Percentiles rank a stretch among this genome's conserved stretches.
phyloP scores from a whole-genome alignment of 2,329 filamentous ascomycete species.

The Trichoderma sp. region DNA sequence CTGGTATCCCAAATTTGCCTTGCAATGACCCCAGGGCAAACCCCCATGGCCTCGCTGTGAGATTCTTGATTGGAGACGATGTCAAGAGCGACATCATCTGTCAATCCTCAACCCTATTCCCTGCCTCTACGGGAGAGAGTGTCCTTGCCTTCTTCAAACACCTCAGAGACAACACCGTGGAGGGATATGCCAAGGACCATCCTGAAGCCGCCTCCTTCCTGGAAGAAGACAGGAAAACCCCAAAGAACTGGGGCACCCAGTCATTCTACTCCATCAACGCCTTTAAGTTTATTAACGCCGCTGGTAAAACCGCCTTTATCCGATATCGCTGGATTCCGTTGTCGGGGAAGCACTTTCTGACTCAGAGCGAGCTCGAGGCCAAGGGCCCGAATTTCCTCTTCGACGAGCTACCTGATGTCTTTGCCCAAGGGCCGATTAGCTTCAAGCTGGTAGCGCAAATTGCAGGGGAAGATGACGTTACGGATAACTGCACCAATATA shows the following conservation, averaged over 20 bases:
- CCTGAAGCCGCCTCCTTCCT: not conserved
- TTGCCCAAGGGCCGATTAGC: not conserved
- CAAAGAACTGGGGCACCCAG: constrained; percentile 1
- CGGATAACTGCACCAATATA: not conserved
- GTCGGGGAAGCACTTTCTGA: not conserved
- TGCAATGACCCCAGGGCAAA: not conserved
- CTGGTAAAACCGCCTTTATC: not conserved
- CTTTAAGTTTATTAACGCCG: constrained; percentile 1
- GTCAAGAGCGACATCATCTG: constrained; percentile 9
- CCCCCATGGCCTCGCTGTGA: constrained; percentile 2
- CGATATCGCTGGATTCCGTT: constrained; percentile 13
- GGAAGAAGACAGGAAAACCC: not conserved
- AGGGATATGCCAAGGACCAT: constrained; percentile 3
- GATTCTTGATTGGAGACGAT: constrained; percentile 6
- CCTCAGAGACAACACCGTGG: not conserved
- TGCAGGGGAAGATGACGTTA: constrained; percentile 1
- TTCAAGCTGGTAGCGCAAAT: constrained; percentile 14
- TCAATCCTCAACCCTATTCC: constrained; percentile 1
- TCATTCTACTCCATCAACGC: constrained; percentile 17
- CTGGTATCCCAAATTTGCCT: constrained; percentile 7
- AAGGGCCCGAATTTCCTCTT: constrained; percentile 7
- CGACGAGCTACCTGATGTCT: not conserved
- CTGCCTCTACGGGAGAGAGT: not conserved
- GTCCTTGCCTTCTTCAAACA: not conserved
- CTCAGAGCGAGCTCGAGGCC: not conserved